These are phyloP conservation scores for Annulohypoxylon moriforme DNA, from an alignment of 495 filamentous ascomycete species.

Conservation along the genomic window DNA sequence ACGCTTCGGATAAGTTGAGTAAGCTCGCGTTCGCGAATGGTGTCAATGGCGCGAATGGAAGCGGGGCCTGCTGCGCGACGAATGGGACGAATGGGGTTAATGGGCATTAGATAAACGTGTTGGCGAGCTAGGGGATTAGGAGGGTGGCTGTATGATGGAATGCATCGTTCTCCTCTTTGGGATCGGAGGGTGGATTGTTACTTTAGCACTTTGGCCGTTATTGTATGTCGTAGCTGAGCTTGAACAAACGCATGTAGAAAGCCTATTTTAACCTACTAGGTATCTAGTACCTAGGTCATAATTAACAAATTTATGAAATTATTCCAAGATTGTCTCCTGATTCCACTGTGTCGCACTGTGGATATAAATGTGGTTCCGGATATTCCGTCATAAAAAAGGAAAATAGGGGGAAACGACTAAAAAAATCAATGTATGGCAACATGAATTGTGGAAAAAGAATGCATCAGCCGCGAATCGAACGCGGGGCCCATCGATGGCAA, in stretches of 20 bases:
- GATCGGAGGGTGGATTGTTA: not conserved
- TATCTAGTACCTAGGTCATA: too few relatives aligned
- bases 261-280: too few relatives aligned
- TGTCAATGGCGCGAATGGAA: constrained; percentile 29
- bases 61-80: constrained; percentile 47
- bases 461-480: constrained; percentile 64
- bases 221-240: not conserved
- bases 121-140: not conserved
- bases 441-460: constrained; percentile 18
- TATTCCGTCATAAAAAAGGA: too few relatives aligned
- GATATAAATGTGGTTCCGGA: too few relatives aligned
- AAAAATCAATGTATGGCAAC: too few relatives aligned
- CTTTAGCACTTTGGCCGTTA: not conserved
- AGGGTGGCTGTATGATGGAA: not conserved
- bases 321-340: too few relatives aligned
- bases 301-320: too few relatives aligned
- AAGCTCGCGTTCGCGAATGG: constrained; percentile 54
- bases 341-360: too few relatives aligned
- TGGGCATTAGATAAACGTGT: constrained; percentile 31
- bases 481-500: constrained; percentile 66
- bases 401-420: too few relatives aligned
- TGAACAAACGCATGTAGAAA: not conserved
- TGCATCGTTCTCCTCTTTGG: not conserved
- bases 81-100: constrained; percentile 45
- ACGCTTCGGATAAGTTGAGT: constrained; percentile 60